These are phyloP conservation scores for Penicillium flavigenum DNA, from an alignment of 495 filamentous ascomycete genomes.

Conservation along the genomic window DNA sequence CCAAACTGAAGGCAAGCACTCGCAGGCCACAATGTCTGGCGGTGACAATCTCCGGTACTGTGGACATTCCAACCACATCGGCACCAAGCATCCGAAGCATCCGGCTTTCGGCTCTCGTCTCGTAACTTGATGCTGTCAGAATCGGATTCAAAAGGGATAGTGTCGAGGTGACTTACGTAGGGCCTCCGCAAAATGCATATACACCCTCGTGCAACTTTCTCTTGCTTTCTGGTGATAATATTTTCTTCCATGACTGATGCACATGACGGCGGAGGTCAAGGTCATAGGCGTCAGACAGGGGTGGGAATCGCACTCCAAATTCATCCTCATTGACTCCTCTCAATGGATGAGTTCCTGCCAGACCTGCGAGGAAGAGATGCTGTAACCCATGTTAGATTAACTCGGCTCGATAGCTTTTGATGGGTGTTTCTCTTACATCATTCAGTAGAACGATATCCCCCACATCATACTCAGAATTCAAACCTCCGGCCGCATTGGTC, in stretches of 20 bases:
- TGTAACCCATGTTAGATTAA: constrained; percentile 35
- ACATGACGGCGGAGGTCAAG: constrained; percentile 60
- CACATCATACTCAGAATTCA: constrained; percentile 66
- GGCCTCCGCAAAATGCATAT: constrained; percentile 72
- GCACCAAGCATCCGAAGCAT: constrained; percentile 66
- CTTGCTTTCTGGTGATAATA: constrained; percentile 39
- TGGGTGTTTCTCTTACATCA: constrained; percentile 53
- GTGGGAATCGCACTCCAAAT: constrained; percentile 69
- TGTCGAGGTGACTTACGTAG: constrained; percentile 49
- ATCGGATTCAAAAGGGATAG: constrained; percentile 5
- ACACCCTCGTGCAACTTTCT: constrained; percentile 67
- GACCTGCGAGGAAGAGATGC: constrained; percentile 74
- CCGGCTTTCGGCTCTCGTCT: constrained; percentile 75
- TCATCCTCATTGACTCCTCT: constrained; percentile 67
- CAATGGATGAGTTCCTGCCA: constrained; percentile 68
- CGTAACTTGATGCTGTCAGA: constrained; percentile 51
- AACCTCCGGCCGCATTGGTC: constrained; percentile 74
- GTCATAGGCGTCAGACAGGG: constrained; percentile 76
- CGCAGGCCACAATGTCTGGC: constrained; percentile 69
- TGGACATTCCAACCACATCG: constrained; percentile 78
- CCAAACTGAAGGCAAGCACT: constrained; percentile 71
- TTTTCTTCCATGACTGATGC: constrained; percentile 60
- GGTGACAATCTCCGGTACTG: constrained; percentile 73
- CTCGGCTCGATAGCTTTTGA: constrained; percentile 5
- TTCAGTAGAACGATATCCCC: constrained; percentile 73